phyloP scores from a whole-genome alignment of 2,329 filamentous ascomycete genomes.

The Venturiaceae sp. region DNA sequence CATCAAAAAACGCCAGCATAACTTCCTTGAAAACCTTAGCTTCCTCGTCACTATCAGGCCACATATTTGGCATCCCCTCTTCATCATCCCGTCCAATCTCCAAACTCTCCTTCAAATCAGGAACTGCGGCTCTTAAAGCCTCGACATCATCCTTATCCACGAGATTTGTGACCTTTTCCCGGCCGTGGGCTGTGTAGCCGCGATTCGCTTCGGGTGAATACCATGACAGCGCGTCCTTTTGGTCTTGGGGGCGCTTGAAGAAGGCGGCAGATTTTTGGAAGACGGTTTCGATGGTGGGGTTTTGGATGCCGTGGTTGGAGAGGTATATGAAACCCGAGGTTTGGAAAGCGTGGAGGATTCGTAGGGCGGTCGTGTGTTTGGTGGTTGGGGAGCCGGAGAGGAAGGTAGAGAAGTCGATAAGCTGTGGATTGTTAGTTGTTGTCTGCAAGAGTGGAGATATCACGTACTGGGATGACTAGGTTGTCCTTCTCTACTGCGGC shows the following conservation, averaged over 20 bases:
- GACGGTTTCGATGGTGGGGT: conserved; percentile 47
- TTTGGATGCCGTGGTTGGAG: conserved; percentile 63
- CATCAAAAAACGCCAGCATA: conserved; percentile 67
- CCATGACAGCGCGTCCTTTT: conserved; percentile 30
- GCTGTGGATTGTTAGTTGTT: conserved; percentile 31
- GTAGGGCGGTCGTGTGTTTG: conserved; percentile 55
- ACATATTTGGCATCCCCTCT: conserved; percentile 60
- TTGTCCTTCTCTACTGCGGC: conserved; percentile 28
- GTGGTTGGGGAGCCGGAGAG: conserved; percentile 51
- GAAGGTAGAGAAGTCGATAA: conserved; percentile 72
- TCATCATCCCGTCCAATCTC: conserved; percentile 54
- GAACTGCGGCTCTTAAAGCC: conserved; percentile 22
- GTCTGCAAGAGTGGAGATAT: not conserved
- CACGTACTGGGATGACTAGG: conserved; percentile 25
- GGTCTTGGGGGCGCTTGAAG: conserved; percentile 25
- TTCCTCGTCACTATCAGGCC: conserved; percentile 52
- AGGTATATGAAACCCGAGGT: conserved; percentile 85
- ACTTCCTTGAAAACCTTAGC: conserved; percentile 55
- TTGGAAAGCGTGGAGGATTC: conserved; percentile 72
- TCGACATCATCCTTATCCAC: conserved; percentile 25
- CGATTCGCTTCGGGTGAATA: conserved; percentile 37
- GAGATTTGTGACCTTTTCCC: conserved; percentile 28
- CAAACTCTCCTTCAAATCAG: conserved; percentile 47
- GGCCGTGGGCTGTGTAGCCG: conserved; percentile 36
- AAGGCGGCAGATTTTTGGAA: conserved; percentile 44